These are phyloP conservation scores for Pseudogymnoascus sp. DNA, from an alignment of 2,329 filamentous ascomycete genomes.

Conservation along the genomic window DNA sequence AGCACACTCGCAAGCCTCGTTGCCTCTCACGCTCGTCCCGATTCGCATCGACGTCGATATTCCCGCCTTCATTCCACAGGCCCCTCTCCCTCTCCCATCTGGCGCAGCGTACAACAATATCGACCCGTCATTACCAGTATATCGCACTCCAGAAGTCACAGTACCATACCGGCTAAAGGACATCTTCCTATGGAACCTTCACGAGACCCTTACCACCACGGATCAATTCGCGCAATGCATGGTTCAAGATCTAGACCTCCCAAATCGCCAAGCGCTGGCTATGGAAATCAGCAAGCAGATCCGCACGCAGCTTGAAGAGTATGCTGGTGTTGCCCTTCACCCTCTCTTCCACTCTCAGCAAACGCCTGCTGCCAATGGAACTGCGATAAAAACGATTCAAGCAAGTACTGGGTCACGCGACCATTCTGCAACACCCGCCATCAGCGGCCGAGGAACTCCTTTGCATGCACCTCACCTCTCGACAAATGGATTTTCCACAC, in stretches of 20 bases:
- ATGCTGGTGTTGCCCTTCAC: constrained; percentile 87
- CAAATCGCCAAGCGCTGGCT: constrained; percentile 61
- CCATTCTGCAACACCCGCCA: constrained; percentile 36
- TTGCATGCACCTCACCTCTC: constrained; percentile 39
- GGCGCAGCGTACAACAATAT: constrained; percentile 49
- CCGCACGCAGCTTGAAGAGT: constrained; percentile 89
- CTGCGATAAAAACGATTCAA: constrained; percentile 29
- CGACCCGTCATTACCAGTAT: constrained; percentile 69
- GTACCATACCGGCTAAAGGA: constrained; percentile 85
- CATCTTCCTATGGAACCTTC: constrained; percentile 95
- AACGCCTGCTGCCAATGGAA: constrained; percentile 26
- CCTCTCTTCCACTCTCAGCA: constrained; percentile 70
- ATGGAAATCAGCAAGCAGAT: constrained; percentile 88
- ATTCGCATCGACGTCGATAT: constrained; percentile 96
- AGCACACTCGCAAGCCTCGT: constrained; percentile 57
- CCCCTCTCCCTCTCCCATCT: constrained; percentile 56
- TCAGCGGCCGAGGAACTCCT: constrained; percentile 51
- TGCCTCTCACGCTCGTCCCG: constrained; percentile 86
- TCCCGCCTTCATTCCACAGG: constrained; percentile 61
- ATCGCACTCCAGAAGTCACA: constrained; percentile 69
- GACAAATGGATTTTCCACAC: constrained; percentile 39
- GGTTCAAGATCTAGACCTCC: constrained; percentile 88
- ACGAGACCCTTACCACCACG: constrained; percentile 87
- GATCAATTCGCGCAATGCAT: constrained; percentile 90
- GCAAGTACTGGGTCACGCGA: constrained; percentile 26